These are phyloP conservation scores for Teunomyces funiuensis DNA, from an alignment of 805 yeast genomes.

Conservation along the genomic window DNA sequence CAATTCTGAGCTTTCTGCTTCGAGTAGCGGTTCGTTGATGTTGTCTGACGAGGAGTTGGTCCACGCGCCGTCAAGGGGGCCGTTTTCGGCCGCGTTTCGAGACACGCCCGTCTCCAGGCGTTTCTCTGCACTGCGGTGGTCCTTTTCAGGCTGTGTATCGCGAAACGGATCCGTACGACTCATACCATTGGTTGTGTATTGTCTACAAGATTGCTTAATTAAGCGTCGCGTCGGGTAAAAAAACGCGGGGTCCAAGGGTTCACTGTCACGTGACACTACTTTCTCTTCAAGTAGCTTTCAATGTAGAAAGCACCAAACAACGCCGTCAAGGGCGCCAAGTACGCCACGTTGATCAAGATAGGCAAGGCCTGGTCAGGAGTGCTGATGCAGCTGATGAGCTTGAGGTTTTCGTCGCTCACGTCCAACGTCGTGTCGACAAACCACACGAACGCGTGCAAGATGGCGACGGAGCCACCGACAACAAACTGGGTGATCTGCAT, in stretches of 20 bases:
- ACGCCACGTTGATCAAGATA: conserved; percentile 57
- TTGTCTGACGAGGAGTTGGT: too few species aligned
- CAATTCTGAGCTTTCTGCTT: too few species aligned
- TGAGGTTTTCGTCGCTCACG: conserved; percentile 35
- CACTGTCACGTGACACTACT: too few species aligned
- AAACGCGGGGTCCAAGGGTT: too few species aligned
- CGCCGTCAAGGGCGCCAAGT: conserved; percentile 66
- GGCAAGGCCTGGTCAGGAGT: conserved; percentile 64
- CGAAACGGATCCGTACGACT: not conserved
- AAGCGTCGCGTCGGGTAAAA: not conserved
- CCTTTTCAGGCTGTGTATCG: too few species aligned
- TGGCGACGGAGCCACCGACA: conserved; percentile 67
- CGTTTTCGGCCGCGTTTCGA: too few species aligned
- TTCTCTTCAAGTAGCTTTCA: conserved; percentile 49
- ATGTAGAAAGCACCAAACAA: conserved; percentile 65
- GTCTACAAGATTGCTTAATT: not conserved
- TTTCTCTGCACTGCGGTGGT: too few species aligned
- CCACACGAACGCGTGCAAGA: conserved; percentile 59
- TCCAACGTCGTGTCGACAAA: conserved; percentile 46
- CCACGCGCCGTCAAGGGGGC: too few species aligned
- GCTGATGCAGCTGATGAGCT: conserved; percentile 47
- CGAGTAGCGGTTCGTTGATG: too few species aligned
- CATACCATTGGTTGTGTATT: not conserved
- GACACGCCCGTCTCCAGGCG: too few species aligned
- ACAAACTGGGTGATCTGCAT: conserved; percentile 70